These are phyloP conservation scores for Moesziomyces parantarcticus DNA, from an alignment of 1,284 basidiomycete species.

Conservation along the genomic window DNA sequence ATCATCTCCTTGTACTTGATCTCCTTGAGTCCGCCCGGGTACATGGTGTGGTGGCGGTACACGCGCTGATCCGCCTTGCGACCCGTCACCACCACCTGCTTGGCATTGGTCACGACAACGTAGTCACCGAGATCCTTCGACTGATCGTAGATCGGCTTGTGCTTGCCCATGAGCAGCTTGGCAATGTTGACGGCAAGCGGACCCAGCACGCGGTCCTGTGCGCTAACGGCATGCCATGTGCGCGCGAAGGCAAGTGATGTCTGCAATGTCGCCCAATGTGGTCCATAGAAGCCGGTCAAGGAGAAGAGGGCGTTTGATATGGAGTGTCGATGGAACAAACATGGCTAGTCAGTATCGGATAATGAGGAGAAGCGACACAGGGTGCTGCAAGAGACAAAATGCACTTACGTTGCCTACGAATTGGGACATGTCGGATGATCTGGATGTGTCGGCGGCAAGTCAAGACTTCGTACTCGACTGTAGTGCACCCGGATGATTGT, in stretches of 20 bases:
- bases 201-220: constrained; percentile 87
- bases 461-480: neutral
- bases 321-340: too few relatives aligned
- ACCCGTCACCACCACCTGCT: constrained; percentile 86
- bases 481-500: too few relatives aligned
- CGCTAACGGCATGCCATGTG: constrained; percentile 95
- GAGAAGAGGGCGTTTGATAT: too few relatives aligned
- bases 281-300: too few relatives aligned
- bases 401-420: constrained; percentile 48
- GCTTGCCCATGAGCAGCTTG: constrained; percentile 96
- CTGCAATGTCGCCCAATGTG: constrained; percentile 70
- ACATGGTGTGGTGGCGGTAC: constrained; percentile 92
- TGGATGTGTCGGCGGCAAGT: neutral
- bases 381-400: neutral
- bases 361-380: neutral
- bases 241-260: constrained; percentile 91
- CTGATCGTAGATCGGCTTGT: constrained; percentile 97
- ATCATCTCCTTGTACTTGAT: constrained; percentile 64
- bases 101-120: constrained; percentile 92
- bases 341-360: neutral
- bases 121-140: constrained; percentile 78
- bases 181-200: constrained; percentile 94
- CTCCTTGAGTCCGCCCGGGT: constrained; percentile 86
- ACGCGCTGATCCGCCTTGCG: constrained; percentile 87
- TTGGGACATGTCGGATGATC: constrained; percentile 29